A percentile compares a stretch with the other conserved stretches of the same genome.
phyloP scores from a whole-genome alignment of 106 monocot species.

The Vanilla planifolia region DNA sequence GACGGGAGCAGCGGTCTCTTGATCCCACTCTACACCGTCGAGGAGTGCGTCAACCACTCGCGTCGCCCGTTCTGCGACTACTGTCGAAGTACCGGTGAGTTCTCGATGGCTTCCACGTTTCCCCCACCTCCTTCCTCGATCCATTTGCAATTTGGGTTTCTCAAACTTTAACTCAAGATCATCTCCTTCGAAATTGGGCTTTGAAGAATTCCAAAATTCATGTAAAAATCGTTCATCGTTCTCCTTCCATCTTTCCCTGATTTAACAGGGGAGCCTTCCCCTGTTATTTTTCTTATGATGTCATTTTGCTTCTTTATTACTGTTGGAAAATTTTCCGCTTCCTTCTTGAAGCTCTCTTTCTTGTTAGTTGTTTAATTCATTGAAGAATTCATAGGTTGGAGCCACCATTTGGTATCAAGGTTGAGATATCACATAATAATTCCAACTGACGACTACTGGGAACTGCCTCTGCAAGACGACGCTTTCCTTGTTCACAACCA shows the following conservation, averaged over 20 bases:
- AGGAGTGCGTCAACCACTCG: constrained; percentile 51
- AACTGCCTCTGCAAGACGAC: constrained; percentile 28
- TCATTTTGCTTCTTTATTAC: no score
- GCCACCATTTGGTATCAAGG: constrained; percentile 83
- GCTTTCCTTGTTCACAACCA: constrained; percentile 35
- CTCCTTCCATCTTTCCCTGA: not conserved
- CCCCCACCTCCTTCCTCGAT: not conserved
- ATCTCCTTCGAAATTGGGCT: no score
- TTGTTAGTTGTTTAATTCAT: no score
- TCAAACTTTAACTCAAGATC: no score
- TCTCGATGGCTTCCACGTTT: not conserved
- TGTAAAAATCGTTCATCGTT: not conserved
- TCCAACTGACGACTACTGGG: constrained; percentile 68
- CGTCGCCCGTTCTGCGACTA: constrained; percentile 54
- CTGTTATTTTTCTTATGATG: no score
- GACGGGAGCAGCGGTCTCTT: constrained; percentile 59
- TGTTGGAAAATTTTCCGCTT: no score
- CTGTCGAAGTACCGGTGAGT: constrained; percentile 80
- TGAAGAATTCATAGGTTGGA: constrained; percentile 70
- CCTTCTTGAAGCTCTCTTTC: no score
- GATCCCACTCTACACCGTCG: constrained; percentile 63
- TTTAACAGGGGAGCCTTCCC: not conserved
- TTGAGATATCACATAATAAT: constrained; percentile 85
- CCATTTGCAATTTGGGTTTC: no score
- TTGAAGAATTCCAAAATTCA: no score